Evolutionary conservation across 2,329 filamentous ascomycete genomes (phyloP).

Genomic region (Colletotrichum simmondsii): DNA sequence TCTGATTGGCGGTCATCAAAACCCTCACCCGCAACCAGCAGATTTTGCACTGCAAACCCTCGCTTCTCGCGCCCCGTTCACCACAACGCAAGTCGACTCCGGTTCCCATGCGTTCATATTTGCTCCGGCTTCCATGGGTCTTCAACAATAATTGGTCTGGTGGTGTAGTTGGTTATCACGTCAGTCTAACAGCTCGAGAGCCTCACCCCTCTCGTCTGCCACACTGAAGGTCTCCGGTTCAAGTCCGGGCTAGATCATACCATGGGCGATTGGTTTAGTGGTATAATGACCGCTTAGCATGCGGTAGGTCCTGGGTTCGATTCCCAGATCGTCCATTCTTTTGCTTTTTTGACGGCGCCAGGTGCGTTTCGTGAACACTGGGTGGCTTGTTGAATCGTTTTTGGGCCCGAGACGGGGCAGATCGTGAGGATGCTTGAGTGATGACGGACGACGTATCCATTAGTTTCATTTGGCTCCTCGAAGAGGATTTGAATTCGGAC

Average conservation of each 20-base stretch:
- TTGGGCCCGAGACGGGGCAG: too few species aligned
- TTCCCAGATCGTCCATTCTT: constrained; percentile 29
- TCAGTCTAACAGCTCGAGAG: background rate
- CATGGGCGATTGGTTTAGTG: constrained; percentile 31
- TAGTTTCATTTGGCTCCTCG: too few species aligned
- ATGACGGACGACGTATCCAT: too few species aligned
- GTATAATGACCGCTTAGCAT: constrained; percentile 34
- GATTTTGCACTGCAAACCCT: background rate
- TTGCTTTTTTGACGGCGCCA: background rate
- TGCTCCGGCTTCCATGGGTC: accelerated
- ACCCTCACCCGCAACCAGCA: background rate
- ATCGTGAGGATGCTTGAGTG: too few species aligned
- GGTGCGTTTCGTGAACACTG: too few species aligned
- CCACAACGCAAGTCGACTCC: background rate
- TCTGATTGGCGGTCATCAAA: background rate
- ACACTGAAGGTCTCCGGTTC: constrained; percentile 35
- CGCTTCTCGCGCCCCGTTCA: background rate
- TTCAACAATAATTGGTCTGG: background rate
- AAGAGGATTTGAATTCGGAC: too few species aligned
- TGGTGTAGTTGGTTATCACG: constrained; percentile 1
- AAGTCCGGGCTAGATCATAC: constrained; percentile 31
- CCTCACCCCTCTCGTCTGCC: background rate
- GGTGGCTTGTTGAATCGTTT: background rate
- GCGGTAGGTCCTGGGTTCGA: constrained; percentile 32
- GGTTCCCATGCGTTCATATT: background rate